These are phyloP conservation scores for Venturia effusa DNA, from an alignment of 2,329 filamentous ascomycete genomes.

Conservation along the genomic window DNA sequence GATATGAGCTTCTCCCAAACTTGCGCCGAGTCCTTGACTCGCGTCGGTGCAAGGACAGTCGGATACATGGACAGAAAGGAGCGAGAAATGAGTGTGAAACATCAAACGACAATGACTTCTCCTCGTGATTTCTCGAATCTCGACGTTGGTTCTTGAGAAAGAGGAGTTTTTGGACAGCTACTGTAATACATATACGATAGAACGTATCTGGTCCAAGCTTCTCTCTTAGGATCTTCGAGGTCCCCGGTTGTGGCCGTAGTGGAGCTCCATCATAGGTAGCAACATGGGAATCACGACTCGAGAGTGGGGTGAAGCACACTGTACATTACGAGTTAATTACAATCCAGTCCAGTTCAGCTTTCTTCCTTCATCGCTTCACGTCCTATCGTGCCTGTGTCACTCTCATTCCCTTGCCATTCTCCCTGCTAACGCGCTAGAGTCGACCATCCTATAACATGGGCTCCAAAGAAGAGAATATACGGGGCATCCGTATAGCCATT, in stretches of 20 bases:
- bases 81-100: background rate
- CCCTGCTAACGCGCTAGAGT: background rate
- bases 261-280: background rate
- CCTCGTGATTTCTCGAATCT: background rate
- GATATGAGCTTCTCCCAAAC: background rate
- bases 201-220: background rate
- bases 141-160: background rate
- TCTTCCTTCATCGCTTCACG: background rate
- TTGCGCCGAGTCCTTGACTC: background rate
- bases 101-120: background rate
- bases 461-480: background rate
- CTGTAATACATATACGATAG: too few relatives aligned
- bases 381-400: background rate
- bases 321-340: background rate
- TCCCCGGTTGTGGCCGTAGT: background rate
- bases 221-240: background rate
- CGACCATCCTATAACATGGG: background rate
- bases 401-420: background rate
- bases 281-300: background rate
- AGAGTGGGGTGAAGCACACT: background rate
- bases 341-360: background rate
- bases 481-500: slow-evolving; percentile 64
- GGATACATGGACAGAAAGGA: background rate
- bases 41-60: background rate
- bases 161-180: background rate